Base-by-base conservation (phyloP, 345 rosid species). In the Geranium rotundifolium region DNA sequence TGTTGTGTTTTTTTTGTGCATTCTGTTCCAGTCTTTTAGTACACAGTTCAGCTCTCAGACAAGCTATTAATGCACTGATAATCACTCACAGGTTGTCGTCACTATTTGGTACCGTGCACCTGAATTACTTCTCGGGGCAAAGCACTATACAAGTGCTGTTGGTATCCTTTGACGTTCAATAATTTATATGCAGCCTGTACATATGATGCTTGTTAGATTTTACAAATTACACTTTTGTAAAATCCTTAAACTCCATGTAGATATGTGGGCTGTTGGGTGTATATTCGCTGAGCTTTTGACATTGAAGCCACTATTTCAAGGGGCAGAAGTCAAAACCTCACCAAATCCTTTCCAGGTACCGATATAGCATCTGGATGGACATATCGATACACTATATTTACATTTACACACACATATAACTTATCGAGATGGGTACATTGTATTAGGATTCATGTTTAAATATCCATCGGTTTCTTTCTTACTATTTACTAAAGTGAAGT, bases 101-200 rank as follows among this genome's bases (percentile, higher is more conserved):
- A 95, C 99, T 14, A 95, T 95, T 64, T 95, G 99, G 97, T 95
- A 90, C 75, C 95, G 99, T 60, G 95, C 99, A 2, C 99, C 99
- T 1, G 99, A 95, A 73, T 77, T 95, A 78, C 97, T 95, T 63
- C 91, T 95, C 50, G 97, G 99, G 39, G 96, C 95, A 1, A 95
- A 95, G 82, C 99, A 95, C 73, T 95, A 95, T 62, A 93, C 96
- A 0, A 90, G 97, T 39, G 95, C 98, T 16, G 97, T 93, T 52
- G 99, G 74, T 71, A 71, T 65, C 66, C 69, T 57, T 59, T 29
- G 65, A 34, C 58, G 15, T 17, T 18, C 18, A 17, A 13, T 14
- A 55, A 18, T 17, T 16, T 17, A 16, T 17, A 16, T 55, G 19
- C 20, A 13, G n/a, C 20, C 19, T 17, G 17, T 55, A 3, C 10